Percentiles rank a stretch among this genome's conserved stretches.
Conservation (phyloP, 192 early-diverging fungal species). For the Coemansia sp. region DNA sequence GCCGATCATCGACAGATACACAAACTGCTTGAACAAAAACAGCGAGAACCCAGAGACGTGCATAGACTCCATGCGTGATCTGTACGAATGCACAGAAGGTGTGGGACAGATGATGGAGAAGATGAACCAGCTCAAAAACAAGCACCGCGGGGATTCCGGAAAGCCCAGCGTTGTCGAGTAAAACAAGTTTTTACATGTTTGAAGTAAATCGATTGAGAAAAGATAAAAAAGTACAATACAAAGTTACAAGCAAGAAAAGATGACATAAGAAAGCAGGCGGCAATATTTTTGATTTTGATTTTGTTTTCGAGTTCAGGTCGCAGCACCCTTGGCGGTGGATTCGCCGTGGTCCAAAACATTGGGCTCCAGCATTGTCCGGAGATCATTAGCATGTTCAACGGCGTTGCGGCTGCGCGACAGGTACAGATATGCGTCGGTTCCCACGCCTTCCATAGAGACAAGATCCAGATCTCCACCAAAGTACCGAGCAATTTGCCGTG, state of each 20-base stretch:
- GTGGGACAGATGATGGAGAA: slow-evolving; percentile 52
- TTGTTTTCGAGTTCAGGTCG: not conserved
- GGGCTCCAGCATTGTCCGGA: slow-evolving; percentile 38
- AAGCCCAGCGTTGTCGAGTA: slow-evolving; percentile 2
- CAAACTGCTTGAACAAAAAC: slow-evolving; percentile 37
- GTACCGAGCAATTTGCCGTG: slow-evolving; percentile 60
- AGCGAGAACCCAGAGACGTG: slow-evolving; percentile 37
- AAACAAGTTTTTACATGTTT: not conserved
- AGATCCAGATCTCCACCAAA: slow-evolving; percentile 68
- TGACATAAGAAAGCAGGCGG: not conserved
- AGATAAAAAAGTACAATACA: not conserved
- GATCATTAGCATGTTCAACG: slow-evolving; percentile 27
- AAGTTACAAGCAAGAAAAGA: not conserved
- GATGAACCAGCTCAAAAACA: slow-evolving; percentile 41
- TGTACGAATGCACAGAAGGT: slow-evolving; percentile 55
- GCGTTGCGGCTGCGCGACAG: slow-evolving; percentile 46
- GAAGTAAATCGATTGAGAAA: not conserved
- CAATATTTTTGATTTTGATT: not conserved
- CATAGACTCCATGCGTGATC: slow-evolving; percentile 39
- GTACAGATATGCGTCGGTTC: slow-evolving; percentile 62
- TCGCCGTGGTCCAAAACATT: not conserved
- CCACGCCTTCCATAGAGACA: slow-evolving; percentile 67
- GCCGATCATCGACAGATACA: slow-evolving; percentile 50
- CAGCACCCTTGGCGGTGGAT: slow-evolving; percentile 4
- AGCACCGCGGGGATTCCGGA: slow-evolving; percentile 10